Evolutionary conservation across 768 basidiomycete species (phyloP), one percentile per base, ranked within the genome.

Genomic region (Auricularia sp.): DNA sequence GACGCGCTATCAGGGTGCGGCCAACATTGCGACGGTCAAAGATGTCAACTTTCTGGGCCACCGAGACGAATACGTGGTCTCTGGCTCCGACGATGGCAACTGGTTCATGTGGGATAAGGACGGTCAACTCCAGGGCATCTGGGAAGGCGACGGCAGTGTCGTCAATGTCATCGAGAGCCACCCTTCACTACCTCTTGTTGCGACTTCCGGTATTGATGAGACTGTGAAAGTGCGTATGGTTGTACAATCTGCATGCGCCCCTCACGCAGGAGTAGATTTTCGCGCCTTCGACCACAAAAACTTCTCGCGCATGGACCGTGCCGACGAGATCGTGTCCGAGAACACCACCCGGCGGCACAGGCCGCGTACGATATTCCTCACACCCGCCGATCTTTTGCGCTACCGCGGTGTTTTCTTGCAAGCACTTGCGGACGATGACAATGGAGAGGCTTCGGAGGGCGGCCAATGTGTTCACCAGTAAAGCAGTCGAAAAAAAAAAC

Each of bases 21-120:
- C 87, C 64, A 96, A 94, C 71, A 78, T 90, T 1, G 85, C 85
- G 67, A 96, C 94, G 0, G 82, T 92, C 51, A 96, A 96, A 74
- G 93, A 94, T 72, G 92, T 92, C 44, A 94, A 92, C 73, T 94
- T 92, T 72, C 75, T 94, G 45, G 93, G 93, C 0, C 85, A 88
- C 5, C 75, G 75, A 54, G 88, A 92, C 63, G 89, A 94, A 73
- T 90, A 81, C 65, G 82, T 95, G 24, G 79, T 83, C 13, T 92
- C 91, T 29, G 93, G 93, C 6, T 92, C 89, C 3, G 93, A 96
- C 70, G 92, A 94, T 68, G 77, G 77, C 16, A 73, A 74, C 67
- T 70, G 37, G 21, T 96, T 96, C 72, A 78, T 94, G 14, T 96
- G 93, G 93, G 78, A 83, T 66, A 94, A 94, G 71, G 73, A 75